Conservation (phyloP, 805 yeast genomes). For the Lipomyces japonicus region DNA sequence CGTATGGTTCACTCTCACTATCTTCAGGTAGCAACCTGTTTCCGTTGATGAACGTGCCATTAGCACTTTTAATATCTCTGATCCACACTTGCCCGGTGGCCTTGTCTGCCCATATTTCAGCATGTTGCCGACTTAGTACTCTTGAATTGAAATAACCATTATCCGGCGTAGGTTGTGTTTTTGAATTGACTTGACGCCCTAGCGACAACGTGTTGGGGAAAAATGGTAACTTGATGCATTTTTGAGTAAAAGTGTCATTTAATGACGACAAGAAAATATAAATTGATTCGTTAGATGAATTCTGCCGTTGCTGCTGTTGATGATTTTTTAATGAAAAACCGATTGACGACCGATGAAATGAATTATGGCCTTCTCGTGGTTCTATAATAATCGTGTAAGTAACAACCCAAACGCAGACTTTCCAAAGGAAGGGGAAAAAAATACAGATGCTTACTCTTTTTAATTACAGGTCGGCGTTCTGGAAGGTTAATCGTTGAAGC, state of each 20-base stretch:
- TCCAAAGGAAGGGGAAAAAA: background rate
- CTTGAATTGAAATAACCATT: conserved; percentile 95
- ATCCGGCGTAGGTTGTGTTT: conserved; percentile 53
- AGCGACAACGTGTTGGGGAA: conserved; percentile 78
- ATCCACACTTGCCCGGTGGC: conserved; percentile 63
- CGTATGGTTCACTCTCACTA: conserved; percentile 50
- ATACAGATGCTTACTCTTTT: conserved; percentile 9
- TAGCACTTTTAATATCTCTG: conserved; percentile 83
- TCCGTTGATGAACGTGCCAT: conserved; percentile 90
- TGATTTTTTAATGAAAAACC: conserved; percentile 2
- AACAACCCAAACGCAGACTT: background rate
- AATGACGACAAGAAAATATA: conserved; percentile 52
- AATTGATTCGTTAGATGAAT: conserved; percentile 15
- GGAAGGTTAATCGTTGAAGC: background rate
- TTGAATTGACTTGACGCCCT: conserved; percentile 74
- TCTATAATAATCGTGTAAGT: conserved; percentile 6
- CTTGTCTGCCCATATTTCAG: conserved; percentile 75
- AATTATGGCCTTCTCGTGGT: conserved; percentile 18
- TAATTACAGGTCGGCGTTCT: conserved; percentile 7
- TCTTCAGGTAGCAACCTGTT: conserved; percentile 59
- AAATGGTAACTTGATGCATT: conserved; percentile 73
- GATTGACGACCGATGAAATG: conserved; percentile 9
- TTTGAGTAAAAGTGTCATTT: conserved; percentile 77
- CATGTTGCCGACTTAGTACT: conserved; percentile 90
- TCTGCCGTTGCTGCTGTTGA: conserved; percentile 1